A percentile compares a stretch with the other conserved stretches of the same genome.
Evolutionary conservation across 73 alveolate species (phyloP).

Genomic region (Tetrahymena malaccensis): DNA sequence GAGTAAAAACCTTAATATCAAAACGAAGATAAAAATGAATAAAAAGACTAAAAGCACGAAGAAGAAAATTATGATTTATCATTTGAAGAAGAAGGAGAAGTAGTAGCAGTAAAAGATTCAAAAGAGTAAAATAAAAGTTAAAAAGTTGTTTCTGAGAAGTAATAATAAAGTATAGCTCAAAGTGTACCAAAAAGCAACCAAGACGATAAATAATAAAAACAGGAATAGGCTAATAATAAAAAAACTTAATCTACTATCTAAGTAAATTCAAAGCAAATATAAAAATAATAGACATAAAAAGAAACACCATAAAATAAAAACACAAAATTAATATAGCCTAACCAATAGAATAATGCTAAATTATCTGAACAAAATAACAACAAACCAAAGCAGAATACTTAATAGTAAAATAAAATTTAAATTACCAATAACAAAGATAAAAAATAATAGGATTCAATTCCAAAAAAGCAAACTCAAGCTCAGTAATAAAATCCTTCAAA

Average conservation of each 20-base stretch:
- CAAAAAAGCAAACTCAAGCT: not conserved
- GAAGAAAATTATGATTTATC: not conserved
- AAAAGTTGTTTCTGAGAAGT: not conserved
- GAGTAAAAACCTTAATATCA: not conserved
- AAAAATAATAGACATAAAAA: not conserved
- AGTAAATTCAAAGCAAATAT: not conserved
- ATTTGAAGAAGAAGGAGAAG: not conserved
- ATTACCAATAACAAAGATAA: not conserved
- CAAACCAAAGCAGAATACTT: not conserved
- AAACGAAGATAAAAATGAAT: not conserved
- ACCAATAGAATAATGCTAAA: not conserved
- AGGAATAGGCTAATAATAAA: not conserved
- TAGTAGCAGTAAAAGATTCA: not conserved
- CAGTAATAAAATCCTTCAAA: too few species aligned
- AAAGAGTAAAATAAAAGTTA: not conserved
- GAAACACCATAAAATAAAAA: not conserved
- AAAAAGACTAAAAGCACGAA: not conserved
- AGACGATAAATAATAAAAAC: not conserved
- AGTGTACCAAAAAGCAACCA: not conserved
- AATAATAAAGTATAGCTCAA: not conserved
- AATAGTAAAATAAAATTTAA: too few species aligned
- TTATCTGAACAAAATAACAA: not conserved
- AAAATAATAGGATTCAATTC: not conserved
- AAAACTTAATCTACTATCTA: not conserved
- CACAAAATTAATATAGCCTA: not conserved